Evolutionary conservation across 1,139 yeast genomes (phyloP).

Genomic region (Hyphopichia khmerensis): DNA sequence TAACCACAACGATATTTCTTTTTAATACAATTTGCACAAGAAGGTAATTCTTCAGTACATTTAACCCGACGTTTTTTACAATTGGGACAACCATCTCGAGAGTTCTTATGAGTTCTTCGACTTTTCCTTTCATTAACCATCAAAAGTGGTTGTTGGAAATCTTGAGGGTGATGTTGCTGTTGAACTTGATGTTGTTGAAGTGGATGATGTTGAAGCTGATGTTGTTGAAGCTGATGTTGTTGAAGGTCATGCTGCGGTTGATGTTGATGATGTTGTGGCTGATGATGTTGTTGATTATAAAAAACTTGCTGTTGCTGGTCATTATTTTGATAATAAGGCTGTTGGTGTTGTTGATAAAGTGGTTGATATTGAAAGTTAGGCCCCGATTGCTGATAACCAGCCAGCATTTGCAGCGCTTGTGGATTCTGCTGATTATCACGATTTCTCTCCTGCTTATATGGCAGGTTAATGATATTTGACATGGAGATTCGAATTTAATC

Average conservation of each 20-base stretch:
- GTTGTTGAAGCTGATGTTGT: background rate
- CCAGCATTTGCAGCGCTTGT: too few relatives aligned
- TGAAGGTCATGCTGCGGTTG: background rate
- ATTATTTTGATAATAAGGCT: background rate
- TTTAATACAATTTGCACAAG: conserved; percentile 39
- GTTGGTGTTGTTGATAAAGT: background rate
- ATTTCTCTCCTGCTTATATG: too few relatives aligned
- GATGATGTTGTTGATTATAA: background rate
- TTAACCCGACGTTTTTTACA: conserved; percentile 46
- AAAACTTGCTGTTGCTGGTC: too few relatives aligned
- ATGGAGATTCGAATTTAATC: too few relatives aligned
- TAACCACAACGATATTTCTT: conserved; percentile 44
- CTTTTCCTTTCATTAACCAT: conserved; percentile 29
- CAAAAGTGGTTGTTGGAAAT: background rate
- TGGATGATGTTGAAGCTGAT: background rate
- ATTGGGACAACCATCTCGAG: conserved; percentile 47
- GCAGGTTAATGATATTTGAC: too few relatives aligned
- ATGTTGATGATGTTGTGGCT: background rate
- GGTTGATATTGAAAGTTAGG: too few relatives aligned
- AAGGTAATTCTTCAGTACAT: conserved; percentile 45
- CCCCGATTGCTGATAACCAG: too few relatives aligned
- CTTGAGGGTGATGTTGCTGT: background rate
- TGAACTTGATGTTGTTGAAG: background rate
- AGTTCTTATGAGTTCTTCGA: conserved; percentile 45
- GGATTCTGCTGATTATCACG: too few relatives aligned